Percentiles rank a stretch among this genome's conserved stretches.
phyloP scores from a whole-genome alignment of 2,329 filamentous ascomycete species.

The Berkeleyomyces rouxiae region DNA sequence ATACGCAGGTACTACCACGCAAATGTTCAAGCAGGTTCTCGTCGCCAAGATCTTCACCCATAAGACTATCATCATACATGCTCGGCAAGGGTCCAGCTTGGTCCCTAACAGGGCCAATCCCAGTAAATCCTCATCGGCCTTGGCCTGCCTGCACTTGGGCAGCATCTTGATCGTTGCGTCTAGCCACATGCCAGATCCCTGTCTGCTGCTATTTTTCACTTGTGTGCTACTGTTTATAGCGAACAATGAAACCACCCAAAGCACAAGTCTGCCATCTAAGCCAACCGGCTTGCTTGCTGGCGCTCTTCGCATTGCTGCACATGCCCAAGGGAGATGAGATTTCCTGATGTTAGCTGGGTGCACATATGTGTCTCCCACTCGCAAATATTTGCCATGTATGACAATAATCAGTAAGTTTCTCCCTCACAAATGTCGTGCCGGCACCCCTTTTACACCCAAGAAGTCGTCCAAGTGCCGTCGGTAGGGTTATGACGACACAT shows the following conservation, averaged over 20 bases:
- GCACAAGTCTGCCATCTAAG: neutral
- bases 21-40: too few relatives aligned
- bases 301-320: too few relatives aligned
- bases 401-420: neutral
- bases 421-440: neutral
- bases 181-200: neutral
- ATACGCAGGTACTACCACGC: neutral
- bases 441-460: neutral
- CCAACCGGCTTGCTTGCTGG: too few relatives aligned
- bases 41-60: neutral
- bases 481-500: neutral
- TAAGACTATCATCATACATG: neutral
- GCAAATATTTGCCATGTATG: too few relatives aligned
- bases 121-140: too few relatives aligned
- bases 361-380: neutral
- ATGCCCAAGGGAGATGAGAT: neutral
- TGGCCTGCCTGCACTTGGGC: too few relatives aligned
- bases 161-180: neutral
- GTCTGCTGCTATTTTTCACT: neutral
- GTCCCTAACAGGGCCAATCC: neutral
- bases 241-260: neutral
- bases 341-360: neutral
- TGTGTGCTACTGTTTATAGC: neutral
- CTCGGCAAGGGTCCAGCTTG: neutral
- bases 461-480: neutral